Conservation (phyloP, 1,284 basidiomycete genomes). For the Lentinula novae-zelandiae region DNA sequence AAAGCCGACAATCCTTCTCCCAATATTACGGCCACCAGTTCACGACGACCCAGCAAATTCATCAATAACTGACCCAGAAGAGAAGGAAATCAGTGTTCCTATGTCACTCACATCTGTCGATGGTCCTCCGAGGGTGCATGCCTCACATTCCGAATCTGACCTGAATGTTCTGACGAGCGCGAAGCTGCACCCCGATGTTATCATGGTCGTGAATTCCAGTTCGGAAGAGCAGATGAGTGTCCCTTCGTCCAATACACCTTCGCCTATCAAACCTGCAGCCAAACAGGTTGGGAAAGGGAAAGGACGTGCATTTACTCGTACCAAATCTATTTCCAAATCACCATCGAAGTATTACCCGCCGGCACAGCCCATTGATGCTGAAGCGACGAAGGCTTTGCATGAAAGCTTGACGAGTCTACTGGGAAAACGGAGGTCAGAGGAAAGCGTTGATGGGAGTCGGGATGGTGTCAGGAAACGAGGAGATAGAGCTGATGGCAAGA, state of each 20-base stretch:
- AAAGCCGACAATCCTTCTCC: background rate
- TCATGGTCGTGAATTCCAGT: conserved; percentile 2
- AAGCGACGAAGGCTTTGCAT: conserved; percentile 49
- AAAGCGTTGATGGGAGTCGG: conserved; percentile 16
- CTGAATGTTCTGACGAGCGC: background rate
- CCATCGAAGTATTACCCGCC: conserved; percentile 29
- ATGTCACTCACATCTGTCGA: background rate
- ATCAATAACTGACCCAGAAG: background rate
- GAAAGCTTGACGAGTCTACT: conserved; percentile 62
- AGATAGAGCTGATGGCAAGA: conserved; percentile 9
- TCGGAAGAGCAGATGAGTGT: conserved; percentile 28
- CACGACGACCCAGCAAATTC: background rate
- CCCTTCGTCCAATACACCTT: conserved; percentile 61
- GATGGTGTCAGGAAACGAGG: background rate
- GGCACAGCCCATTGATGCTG: conserved; percentile 30
- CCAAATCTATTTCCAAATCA: conserved; percentile 25
- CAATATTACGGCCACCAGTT: background rate
- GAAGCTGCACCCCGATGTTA: background rate
- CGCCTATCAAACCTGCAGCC: conserved; percentile 41
- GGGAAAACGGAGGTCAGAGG: conserved; percentile 55
- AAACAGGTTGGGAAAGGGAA: conserved; percentile 5
- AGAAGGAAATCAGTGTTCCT: background rate
- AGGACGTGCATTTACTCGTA: conserved; percentile 8
- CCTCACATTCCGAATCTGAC: background rate
- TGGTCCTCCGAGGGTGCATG: background rate